A percentile compares a stretch with the other conserved stretches of the same genome.
These are phyloP conservation scores for Pyrenochaeta sp. DNA, from an alignment of 2,329 filamentous ascomycete species.

Conservation along the genomic window DNA sequence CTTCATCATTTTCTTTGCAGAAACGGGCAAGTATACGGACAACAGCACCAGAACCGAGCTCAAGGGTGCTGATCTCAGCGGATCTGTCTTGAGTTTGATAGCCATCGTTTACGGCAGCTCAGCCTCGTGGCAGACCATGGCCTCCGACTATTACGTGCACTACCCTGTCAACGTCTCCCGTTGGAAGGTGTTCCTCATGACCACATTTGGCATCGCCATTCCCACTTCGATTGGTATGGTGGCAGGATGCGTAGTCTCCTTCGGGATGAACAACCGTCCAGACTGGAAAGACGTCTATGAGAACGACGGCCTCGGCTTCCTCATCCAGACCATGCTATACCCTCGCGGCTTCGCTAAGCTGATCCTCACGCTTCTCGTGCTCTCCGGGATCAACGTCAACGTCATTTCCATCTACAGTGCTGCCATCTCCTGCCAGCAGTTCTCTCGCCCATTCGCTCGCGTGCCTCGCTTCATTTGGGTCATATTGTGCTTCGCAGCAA, in stretches of 20 bases:
- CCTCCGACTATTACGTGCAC: slow-evolving; percentile 55
- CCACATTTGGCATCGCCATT: slow-evolving; percentile 52
- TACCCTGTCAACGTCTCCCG: slow-evolving; percentile 51
- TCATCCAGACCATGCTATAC: slow-evolving; percentile 57
- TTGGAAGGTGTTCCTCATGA: slow-evolving; percentile 54
- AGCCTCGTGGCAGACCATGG: slow-evolving; percentile 53
- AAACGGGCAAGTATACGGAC: slow-evolving; percentile 56
- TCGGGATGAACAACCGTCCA: slow-evolving; percentile 43
- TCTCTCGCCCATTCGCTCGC: slow-evolving; percentile 59
- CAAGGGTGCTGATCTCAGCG: slow-evolving; percentile 46
- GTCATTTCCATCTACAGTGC: slow-evolving; percentile 61
- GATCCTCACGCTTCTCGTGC: slow-evolving; percentile 54
- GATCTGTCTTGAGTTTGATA: slow-evolving; percentile 37
- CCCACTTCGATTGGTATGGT: slow-evolving; percentile 56
- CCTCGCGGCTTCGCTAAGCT: slow-evolving; percentile 60
- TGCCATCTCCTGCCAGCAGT: slow-evolving; percentile 57
- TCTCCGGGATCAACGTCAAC: slow-evolving; percentile 57
- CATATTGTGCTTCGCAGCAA: slow-evolving; percentile 53
- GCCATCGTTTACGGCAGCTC: slow-evolving; percentile 50
- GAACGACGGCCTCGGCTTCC: slow-evolving; percentile 57
- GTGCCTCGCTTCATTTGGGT: slow-evolving; percentile 62
- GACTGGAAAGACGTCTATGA: slow-evolving; percentile 52
- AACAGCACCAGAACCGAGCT: slow-evolving; percentile 44
- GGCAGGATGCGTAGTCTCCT: slow-evolving; percentile 55
- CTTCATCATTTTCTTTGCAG: slow-evolving; percentile 58